Conservation (phyloP, 371 early-diverging fungal genomes). For the Syncephalastrum sp. region DNA sequence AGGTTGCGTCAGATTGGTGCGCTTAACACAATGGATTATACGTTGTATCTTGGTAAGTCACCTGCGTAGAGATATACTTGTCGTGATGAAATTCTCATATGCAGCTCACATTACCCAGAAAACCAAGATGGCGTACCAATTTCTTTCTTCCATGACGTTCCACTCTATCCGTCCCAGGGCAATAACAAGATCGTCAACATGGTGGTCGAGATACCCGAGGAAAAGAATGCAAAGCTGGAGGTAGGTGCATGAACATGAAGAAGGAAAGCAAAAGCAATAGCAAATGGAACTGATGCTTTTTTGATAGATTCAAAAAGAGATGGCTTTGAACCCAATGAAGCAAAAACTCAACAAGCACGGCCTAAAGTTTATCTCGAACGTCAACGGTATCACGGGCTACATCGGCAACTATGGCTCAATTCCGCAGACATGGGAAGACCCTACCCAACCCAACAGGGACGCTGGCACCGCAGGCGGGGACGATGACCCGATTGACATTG, state of each 20-base stretch:
- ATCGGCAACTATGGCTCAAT: conserved; percentile 99
- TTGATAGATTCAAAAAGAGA: conserved; percentile 81
- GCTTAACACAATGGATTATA: not conserved
- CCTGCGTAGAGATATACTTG: not conserved
- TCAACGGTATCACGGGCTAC: conserved; percentile 99
- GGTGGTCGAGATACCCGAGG: conserved; percentile 98
- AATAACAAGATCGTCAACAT: conserved; percentile 86
- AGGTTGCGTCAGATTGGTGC: not conserved
- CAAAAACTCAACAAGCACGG: conserved; percentile 99
- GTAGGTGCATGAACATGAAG: conserved; percentile 34
- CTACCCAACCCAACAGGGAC: conserved; percentile 77
- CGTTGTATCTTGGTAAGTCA: not conserved
- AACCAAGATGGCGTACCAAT: conserved; percentile 62
- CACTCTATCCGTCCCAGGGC: conserved; percentile 65
- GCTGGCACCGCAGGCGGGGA: conserved; percentile 87
- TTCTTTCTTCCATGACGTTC: conserved; percentile 99
- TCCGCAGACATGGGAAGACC: conserved; percentile 99
- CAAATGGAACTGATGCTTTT: not conserved
- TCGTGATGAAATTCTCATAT: too few relatives aligned
- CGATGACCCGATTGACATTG: conserved; percentile 95
- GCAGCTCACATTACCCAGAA: too few relatives aligned
- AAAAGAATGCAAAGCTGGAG: conserved; percentile 99
- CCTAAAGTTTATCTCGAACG: conserved; percentile 96
- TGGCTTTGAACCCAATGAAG: conserved; percentile 96
- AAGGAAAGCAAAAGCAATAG: too few relatives aligned